Evolutionary conservation across 169 alveolate genomes (phyloP), one percentile per base, ranked within the genome.

Genomic region (Plasmodium inui): DNA sequence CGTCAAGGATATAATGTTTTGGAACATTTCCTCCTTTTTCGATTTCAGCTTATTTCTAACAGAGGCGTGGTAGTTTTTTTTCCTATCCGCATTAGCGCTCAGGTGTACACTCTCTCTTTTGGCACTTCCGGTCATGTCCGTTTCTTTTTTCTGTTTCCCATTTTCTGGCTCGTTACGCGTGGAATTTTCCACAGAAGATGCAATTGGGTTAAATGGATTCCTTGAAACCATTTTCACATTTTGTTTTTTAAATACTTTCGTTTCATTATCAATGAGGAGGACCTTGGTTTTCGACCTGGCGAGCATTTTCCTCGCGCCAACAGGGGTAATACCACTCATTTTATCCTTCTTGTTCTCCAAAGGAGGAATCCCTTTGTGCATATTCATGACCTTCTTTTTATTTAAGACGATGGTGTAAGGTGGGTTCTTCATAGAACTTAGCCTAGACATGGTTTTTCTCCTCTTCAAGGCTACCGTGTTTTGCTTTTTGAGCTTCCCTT

Each of bases 281-380:
- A 86, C 93, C 85, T 86, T 86, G 57, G 93, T 86, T 32, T 86
- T 86, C 19, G 93, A 86, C 44, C 93, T 86, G 26, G 79, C 61
- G 44, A 86, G 84, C 22, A 44, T 30, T 76, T 76, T 61, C 50
- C 46, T 74, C 53, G 79, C 46, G 26, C 39, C 37, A 7, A 41
- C 19, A 41, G 74, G 61, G 61, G 61, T 12, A 50, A 7, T 50
- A 50, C 61, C 73, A 7, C 14, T 9, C 30, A 44, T 72, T 28
- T 84, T 84, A 70, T 70, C 80, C 67, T 86, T 86, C 34, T 44
- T 86, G 80, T 86, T 86, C 12, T 76, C 84, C 41, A 53, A 55
- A 22, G n/a, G 26, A 4, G 50, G 74, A 1, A 76, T 8, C 39
- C 82, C 80, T 39, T 86, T 86, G 72, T 86, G 81, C 41, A 71